Conservation (phyloP, 306 rosid genomes). For the Biancaea sappan region DNA sequence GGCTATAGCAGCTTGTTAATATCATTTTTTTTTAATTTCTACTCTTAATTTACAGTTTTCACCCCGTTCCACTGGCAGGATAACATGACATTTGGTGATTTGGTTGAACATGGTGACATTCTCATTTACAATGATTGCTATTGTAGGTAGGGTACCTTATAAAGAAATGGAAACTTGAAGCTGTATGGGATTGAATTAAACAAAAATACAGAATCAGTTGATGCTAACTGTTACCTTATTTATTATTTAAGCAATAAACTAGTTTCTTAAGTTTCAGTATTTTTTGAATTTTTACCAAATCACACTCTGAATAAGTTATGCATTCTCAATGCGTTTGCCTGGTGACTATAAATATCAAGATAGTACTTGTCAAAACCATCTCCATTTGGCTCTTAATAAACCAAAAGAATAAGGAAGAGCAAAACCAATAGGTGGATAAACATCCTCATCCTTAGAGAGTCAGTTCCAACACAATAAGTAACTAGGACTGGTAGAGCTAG, state of each 20-base stretch:
- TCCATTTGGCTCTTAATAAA: too few relatives aligned
- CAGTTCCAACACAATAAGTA: too few relatives aligned
- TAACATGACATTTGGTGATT: neutral
- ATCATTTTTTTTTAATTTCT: too few relatives aligned
- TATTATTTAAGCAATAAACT: neutral
- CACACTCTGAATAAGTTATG: neutral
- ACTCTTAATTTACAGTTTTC: neutral
- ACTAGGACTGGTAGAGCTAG: too few relatives aligned
- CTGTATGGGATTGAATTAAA: neutral
- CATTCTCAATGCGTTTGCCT: conserved; percentile 7
- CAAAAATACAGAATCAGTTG: neutral
- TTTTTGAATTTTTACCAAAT: conserved; percentile 10
- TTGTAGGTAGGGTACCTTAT: neutral
- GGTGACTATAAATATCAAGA: neutral
- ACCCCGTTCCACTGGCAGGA: neutral
- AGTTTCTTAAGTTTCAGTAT: conserved; percentile 2
- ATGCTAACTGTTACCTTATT: neutral
- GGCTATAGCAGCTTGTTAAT: neutral
- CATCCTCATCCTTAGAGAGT: too few relatives aligned
- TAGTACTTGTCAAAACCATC: too few relatives aligned
- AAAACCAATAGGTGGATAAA: too few relatives aligned
- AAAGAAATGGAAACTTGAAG: neutral
- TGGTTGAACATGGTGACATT: neutral
- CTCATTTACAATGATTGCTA: neutral
- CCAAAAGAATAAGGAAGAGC: too few relatives aligned